These are phyloP conservation scores for Tuber melanosporum DNA, from an alignment of 495 filamentous ascomycete species.

Conservation along the genomic window DNA sequence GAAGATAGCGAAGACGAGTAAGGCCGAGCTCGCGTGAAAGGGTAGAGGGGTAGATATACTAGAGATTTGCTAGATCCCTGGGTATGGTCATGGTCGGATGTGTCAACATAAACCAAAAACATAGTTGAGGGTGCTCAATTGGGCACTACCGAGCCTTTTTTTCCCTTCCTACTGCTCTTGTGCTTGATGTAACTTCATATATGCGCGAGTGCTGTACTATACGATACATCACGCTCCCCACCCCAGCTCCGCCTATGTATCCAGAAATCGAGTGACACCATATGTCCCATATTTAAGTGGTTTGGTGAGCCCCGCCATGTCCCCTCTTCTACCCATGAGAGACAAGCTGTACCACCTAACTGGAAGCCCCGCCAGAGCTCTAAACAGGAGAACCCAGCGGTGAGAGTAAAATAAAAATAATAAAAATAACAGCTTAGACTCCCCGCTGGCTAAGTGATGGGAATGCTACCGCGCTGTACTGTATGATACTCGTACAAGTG, in stretches of 20 bases:
- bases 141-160: background rate
- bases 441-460: background rate
- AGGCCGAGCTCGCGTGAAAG: background rate
- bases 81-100: background rate
- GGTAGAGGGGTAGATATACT: background rate
- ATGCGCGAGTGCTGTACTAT: background rate
- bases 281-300: background rate
- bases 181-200: background rate
- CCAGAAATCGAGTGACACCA: background rate
- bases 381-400: background rate
- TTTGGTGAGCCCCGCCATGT: background rate
- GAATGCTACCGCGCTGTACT: background rate
- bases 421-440: background rate
- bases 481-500: background rate
- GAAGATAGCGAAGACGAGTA: slow-evolving; percentile 13
- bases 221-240: background rate
- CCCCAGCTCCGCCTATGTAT: background rate
- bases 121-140: background rate
- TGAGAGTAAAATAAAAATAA: background rate
- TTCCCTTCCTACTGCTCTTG: background rate
- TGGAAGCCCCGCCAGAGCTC: background rate
- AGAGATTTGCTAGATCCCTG: background rate
- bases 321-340: background rate
- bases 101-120: background rate
- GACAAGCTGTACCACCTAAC: background rate